Evolutionary conservation across 148 eudicot species (phyloP).

Genomic region (Rhododendron griersonianum): DNA sequence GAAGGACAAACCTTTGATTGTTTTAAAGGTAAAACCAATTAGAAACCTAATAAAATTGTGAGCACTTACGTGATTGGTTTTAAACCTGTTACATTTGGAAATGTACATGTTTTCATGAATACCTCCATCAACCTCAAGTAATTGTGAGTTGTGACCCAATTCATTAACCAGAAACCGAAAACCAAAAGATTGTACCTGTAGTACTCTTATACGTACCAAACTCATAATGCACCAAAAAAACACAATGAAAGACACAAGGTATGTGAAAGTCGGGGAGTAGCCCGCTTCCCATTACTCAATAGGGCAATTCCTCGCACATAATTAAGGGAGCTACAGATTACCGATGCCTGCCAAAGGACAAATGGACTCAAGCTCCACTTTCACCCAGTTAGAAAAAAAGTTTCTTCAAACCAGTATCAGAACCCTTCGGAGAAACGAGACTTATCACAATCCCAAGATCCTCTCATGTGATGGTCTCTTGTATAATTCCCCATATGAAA

Average conservation of each 20-base stretch:
- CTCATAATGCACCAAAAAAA: not conserved
- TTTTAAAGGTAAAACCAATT: not conserved
- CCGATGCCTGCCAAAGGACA: no score
- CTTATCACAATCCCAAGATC: no score
- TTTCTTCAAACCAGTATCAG: not conserved
- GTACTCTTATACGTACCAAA: not conserved
- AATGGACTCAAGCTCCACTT: no score
- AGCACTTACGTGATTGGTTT: not conserved
- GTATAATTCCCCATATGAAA: no score
- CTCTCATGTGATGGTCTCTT: no score
- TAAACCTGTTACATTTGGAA: not conserved
- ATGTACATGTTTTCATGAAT: not conserved
- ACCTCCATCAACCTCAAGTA: not conserved
- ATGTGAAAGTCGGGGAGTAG: not conserved
- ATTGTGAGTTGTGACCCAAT: not conserved
- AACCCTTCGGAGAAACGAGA: not conserved
- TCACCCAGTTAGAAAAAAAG: no score
- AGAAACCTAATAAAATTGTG: not conserved
- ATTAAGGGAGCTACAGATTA: no score
- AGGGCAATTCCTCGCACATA: no score
- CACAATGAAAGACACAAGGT: not conserved
- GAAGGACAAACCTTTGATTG: not conserved
- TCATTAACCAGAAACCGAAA: not conserved
- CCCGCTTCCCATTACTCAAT: no score
- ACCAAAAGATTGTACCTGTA: not conserved